Percentiles rank a stretch among this genome's conserved stretches.
phyloP scores from a whole-genome alignment of 768 basidiomycete species.

The Hydnomerulius pinastri region DNA sequence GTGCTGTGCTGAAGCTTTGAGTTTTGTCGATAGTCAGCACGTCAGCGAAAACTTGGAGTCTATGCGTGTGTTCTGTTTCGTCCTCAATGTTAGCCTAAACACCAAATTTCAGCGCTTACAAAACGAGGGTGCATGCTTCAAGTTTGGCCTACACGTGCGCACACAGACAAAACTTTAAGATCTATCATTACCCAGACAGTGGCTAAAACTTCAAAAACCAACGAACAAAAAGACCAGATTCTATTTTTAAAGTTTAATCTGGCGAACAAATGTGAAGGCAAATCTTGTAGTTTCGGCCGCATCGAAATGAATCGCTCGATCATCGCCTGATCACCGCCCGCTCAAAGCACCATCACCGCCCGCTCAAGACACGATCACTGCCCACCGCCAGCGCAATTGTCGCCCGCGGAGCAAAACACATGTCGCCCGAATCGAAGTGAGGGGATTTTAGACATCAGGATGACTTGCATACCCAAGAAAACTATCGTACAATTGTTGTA shows the following conservation, averaged over 20 bases:
- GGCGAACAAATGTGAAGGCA: background rate
- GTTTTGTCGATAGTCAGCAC: background rate
- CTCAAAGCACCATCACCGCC: no score
- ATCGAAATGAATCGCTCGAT: background rate
- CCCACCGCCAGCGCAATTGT: background rate
- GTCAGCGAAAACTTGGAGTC: background rate
- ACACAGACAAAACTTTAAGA: background rate
- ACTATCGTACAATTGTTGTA: no score
- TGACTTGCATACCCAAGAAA: no score
- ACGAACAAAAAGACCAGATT: background rate
- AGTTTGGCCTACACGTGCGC: background rate
- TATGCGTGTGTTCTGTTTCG: background rate
- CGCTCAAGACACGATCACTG: background rate
- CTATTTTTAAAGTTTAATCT: background rate
- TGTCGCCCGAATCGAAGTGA: no score
- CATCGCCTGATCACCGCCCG: background rate
- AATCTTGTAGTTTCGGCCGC: background rate
- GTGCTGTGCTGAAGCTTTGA: background rate
- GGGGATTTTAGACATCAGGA: no score
- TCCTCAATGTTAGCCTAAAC: background rate
- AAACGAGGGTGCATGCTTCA: background rate
- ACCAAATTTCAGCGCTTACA: background rate
- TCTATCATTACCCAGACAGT: background rate
- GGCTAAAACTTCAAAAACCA: background rate
- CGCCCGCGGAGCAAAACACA: background rate